These are phyloP conservation scores for Lonicera japonica DNA, from an alignment of 129 eudicot genomes.

Conservation along the genomic window DNA sequence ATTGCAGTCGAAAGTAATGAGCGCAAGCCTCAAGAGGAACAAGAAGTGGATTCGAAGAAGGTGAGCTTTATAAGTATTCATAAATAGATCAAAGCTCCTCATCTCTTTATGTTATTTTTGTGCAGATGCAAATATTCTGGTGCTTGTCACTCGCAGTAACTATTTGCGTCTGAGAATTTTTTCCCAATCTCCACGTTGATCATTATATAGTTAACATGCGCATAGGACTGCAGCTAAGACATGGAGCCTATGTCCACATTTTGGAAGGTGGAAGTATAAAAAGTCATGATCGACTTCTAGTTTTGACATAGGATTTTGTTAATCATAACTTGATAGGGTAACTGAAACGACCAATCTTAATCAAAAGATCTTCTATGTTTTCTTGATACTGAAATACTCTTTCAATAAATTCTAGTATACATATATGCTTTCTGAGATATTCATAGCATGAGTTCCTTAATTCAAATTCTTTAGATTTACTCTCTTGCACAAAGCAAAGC, in stretches of 20 bases:
- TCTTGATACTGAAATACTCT: too few relatives aligned
- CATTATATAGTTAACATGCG: background rate
- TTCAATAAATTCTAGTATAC: too few relatives aligned
- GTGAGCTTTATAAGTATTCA: conserved; percentile 12
- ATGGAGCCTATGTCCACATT: background rate
- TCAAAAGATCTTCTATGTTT: too few relatives aligned
- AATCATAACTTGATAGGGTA: too few relatives aligned
- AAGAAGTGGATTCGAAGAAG: conserved; percentile 86
- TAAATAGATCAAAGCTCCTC: background rate
- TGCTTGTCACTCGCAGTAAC: background rate
- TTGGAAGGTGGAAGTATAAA: background rate
- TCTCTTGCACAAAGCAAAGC: too few relatives aligned
- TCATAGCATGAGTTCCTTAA: too few relatives aligned
- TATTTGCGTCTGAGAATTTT: too few relatives aligned
- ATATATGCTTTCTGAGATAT: too few relatives aligned
- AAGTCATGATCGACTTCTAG: background rate
- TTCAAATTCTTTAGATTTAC: too few relatives aligned
- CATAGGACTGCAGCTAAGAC: background rate
- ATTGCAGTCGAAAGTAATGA: conserved; percentile 87
- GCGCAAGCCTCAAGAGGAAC: conserved; percentile 75
- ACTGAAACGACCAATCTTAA: too few relatives aligned
- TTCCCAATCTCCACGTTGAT: background rate
- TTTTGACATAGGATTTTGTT: background rate
- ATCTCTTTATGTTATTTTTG: background rate
- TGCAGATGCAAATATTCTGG: background rate